phyloP scores from a whole-genome alignment of 768 basidiomycete species.

The Russula virescens region DNA sequence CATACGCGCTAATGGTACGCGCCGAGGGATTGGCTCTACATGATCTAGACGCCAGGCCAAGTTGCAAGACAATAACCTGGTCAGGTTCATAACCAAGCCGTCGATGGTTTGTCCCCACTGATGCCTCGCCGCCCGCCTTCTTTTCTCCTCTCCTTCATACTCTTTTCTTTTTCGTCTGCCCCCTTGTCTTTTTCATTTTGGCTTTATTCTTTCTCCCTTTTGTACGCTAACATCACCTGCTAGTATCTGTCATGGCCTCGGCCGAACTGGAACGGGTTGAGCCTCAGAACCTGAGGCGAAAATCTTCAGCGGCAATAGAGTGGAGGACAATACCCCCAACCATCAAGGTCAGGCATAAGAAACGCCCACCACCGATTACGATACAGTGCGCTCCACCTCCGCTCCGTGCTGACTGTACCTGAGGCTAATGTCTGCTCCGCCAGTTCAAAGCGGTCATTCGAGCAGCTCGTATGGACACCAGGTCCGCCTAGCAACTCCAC shows the following conservation, averaged over 20 bases:
- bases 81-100: constrained; percentile 19
- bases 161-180: background rate
- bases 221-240: constrained; percentile 7
- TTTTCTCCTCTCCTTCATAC: constrained; percentile 1
- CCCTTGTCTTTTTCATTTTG: constrained; percentile 1
- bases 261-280: constrained; percentile 12
- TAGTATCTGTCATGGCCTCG: constrained; percentile 1
- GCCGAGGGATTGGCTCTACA: constrained; percentile 14
- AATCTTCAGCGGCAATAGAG: constrained; percentile 21
- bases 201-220: constrained; percentile 4
- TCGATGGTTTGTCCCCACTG: background rate
- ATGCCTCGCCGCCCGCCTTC: constrained; percentile 3
- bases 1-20: background rate
- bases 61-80: constrained; percentile 19
- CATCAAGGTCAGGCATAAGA: constrained; percentile 25
- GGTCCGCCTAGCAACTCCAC: constrained; percentile 8
- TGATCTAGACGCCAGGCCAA: background rate
- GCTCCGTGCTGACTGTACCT: background rate
- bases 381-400: constrained; percentile 19
- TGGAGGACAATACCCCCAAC: constrained; percentile 25
- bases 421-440: background rate
- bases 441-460: constrained; percentile 22
- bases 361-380: constrained; percentile 22
- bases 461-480: constrained; percentile 22
- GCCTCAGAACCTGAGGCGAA: constrained; percentile 15